Conservation (phyloP, 176 grass and related monocot species). For the Oryza punctata region DNA sequence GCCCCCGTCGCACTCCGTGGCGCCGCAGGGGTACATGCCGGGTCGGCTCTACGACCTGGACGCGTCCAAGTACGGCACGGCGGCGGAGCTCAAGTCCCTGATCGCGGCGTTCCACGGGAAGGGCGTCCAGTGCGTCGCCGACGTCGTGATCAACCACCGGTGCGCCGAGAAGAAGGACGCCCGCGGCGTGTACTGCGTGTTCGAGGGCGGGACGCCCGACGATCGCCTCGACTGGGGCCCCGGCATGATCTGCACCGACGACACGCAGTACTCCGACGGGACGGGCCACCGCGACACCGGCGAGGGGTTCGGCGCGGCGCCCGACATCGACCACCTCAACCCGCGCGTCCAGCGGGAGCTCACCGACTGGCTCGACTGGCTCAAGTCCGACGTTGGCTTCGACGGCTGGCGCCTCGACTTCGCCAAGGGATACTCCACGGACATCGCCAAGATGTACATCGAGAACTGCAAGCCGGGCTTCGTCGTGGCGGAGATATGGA, state of each 20-base stretch:
- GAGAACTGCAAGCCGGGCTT: conserved; percentile 41
- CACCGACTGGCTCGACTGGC: conserved; percentile 68
- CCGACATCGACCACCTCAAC: conserved; percentile 89
- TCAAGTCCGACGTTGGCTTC: conserved; percentile 66
- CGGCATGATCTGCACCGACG: conserved; percentile 60
- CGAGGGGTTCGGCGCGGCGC: conserved; percentile 45
- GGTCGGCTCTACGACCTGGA: conserved; percentile 68
- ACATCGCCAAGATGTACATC: conserved; percentile 53
- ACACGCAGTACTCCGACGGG: conserved; percentile 57
- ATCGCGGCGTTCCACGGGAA: conserved; percentile 48
- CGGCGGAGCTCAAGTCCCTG: conserved; percentile 53
- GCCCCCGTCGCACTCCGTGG: conserved; percentile 73
- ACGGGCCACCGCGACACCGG: conserved; percentile 67
- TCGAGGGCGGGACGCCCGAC: conserved; percentile 67
- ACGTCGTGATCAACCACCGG: conserved; percentile 79
- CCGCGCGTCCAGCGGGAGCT: conserved; percentile 62
- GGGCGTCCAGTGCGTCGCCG: conserved; percentile 54
- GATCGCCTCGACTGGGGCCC: conserved; percentile 77
- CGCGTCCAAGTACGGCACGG: conserved; percentile 67
- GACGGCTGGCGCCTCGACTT: conserved; percentile 89
- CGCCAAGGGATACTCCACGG: conserved; percentile 63
- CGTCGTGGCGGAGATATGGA: conserved; percentile 75
- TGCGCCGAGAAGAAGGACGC: conserved; percentile 63
- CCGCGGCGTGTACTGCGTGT: conserved; percentile 59
- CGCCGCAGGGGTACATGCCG: conserved; percentile 79